Base-by-base conservation (phyloP, 2,329 filamentous ascomycete genomes). In the Neofusicoccum laricinum region DNA sequence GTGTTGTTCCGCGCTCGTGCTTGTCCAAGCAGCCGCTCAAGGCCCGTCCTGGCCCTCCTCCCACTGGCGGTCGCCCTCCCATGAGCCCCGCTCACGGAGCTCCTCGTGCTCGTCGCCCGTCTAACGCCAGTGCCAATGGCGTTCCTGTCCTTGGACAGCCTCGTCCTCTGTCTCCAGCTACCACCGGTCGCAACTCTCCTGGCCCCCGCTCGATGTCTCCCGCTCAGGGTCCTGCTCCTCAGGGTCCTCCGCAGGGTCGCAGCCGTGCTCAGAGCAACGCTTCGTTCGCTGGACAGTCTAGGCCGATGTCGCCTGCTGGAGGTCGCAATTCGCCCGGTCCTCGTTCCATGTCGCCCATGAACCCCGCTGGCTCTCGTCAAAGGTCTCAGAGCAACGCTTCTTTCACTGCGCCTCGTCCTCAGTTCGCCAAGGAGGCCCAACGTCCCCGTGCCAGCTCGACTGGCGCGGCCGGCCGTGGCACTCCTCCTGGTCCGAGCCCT, bases 1-100 rank as follows among this genome's bases (percentile, higher is more conserved):
- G 95, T 81, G 95, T 98, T 61, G 92, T 91, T 64, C 95, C 95
- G 14, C 88, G 95, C 70, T 97, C 93, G 41, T 99, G 95, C 79
- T 84, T 99, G 57, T 98, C 95, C 14, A 91, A 92, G 65, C 89
- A 93, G 57, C 92, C 94, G 17, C 90, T 98, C 67, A 97, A 96
- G 82, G 92, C 93, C 51, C 90, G 93, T 50, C 82, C 86, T 62
- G 81, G 72, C 25, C 74, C 81, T 59, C 83, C 83, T 61, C 43
- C 34, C 8, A 80, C 82, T 66, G 85, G 85, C 41, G 85, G 82
- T 66, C 84, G 85, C 3, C 77, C 87, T 59, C 86, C 84, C 67
- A 78, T 57, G n/a, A 59, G 76, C 34, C 73, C 75, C 40, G 73
- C 75, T 50, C 75, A 45, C n/a, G 48, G 61, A 67, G 73, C 73